Base-by-base conservation (phyloP, 176 grass and related monocot species). In the Oryza officinalis region DNA sequence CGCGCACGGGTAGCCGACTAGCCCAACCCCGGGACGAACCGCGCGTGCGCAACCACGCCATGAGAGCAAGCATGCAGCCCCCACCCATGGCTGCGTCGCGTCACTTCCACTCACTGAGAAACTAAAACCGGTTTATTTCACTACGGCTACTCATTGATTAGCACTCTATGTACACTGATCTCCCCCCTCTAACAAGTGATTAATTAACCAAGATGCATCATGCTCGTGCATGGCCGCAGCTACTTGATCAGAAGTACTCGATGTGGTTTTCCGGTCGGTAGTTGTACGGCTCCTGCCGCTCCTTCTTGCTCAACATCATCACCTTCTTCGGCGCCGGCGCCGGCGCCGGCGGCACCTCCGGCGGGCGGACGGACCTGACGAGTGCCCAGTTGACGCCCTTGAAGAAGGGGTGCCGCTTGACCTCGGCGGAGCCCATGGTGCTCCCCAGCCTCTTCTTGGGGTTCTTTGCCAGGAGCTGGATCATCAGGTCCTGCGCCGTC, bases 331-430 rank as follows among this genome's bases (percentile, higher is more conserved):
- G 23, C 30, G 41, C 4, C 49, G 50, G 57, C 28, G 18, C 5
- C 30, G 79, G 79, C 71, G 92, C 90, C 28, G 37, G 4, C 5
- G 37, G 37, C 8, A 94, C 90, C 74, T 97, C 92, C 3, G 94
- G 94, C 2, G 94, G 94, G 14, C 80, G 91, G 32, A 97, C 88
- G 12, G 94, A 94, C 88, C 94, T 89, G 54, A 97, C 88, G 32
- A 97, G 92, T 7, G 94, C 94, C 94, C 94, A 97, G 79, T 94
- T 97, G 2, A 97, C 83, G 26, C 90, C 90, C 69, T 81, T 91
- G 82, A 97, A 97, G 86, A 97, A 94, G 12, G 71, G 92, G 69
- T 97, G 92, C 78, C 83, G 44, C 86, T 97, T 97, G 75, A 97
- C 90, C 87, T 97, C 94, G 11, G 79, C 88, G 0, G 94, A 90